A percentile compares a stretch with the other conserved stretches of the same genome.
Evolutionary conservation across 805 yeast species (phyloP).

Genomic region (Saturnispora galanensis): DNA sequence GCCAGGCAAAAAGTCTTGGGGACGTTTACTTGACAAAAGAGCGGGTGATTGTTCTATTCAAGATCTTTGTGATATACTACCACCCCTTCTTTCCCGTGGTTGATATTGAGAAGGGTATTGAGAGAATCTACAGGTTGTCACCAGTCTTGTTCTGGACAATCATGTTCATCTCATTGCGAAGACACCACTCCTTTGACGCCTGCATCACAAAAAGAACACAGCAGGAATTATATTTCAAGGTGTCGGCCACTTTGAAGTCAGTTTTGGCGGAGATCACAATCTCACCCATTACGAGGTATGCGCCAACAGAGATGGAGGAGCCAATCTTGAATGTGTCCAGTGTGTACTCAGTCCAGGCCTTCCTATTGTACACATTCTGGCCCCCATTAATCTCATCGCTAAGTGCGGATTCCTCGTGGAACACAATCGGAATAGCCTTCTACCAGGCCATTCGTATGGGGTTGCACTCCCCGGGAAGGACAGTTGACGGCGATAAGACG

Average conservation of each 20-base stretch:
- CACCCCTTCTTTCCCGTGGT: constrained; percentile 86
- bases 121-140: constrained; percentile 63
- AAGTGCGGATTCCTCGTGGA: constrained; percentile 94
- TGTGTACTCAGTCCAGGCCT: constrained; percentile 91
- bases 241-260: constrained; percentile 64
- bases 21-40: constrained; percentile 51
- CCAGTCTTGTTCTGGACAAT: constrained; percentile 93
- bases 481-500: constrained; percentile 38
- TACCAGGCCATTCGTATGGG: constrained; percentile 92
- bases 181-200: constrained; percentile 32
- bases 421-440: constrained; percentile 85
- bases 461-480: constrained; percentile 67
- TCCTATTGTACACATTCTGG: constrained; percentile 83
- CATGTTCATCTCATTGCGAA: constrained; percentile 71
- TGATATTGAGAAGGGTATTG: constrained; percentile 75
- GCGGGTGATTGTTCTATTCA: constrained; percentile 51
- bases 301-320: constrained; percentile 68
- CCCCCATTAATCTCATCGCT: constrained; percentile 92
- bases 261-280: constrained; percentile 81
- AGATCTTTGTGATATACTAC: constrained; percentile 65
- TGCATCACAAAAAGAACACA: constrained; percentile 19
- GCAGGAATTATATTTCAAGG: constrained; percentile 39
- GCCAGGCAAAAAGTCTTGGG: constrained; percentile 65
- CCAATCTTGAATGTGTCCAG: constrained; percentile 82
- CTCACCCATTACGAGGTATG: constrained; percentile 78